Percentiles rank a stretch among this genome's conserved stretches.
phyloP scores from a whole-genome alignment of 345 rosid species.

The Moringa oleifera region DNA sequence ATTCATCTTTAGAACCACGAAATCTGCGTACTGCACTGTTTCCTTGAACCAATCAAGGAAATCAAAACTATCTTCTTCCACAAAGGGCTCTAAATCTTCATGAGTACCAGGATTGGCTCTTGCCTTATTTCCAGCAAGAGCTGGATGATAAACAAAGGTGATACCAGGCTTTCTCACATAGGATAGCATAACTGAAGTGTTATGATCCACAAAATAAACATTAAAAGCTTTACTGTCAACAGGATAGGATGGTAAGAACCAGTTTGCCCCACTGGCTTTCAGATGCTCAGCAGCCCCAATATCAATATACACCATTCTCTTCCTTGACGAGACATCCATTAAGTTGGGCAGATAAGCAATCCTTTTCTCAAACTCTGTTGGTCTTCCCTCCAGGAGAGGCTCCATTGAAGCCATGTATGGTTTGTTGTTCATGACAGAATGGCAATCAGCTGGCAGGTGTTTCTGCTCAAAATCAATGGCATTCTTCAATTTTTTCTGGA shows the following conservation, averaged over 20 bases:
- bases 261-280: constrained; percentile 31
- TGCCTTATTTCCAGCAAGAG: constrained; percentile 36
- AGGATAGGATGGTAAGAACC: constrained; percentile 67
- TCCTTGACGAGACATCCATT: constrained; percentile 33
- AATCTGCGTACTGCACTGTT: constrained; percentile 56
- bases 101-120: constrained; percentile 2
- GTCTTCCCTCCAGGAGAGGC: constrained; percentile 44
- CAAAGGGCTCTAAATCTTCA: constrained; percentile 44
- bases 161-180: constrained; percentile 57
- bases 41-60: constrained; percentile 67
- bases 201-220: constrained; percentile 69
- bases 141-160: constrained; percentile 75
- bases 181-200: constrained; percentile 60
- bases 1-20: constrained; percentile 69
- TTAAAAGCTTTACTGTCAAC: constrained; percentile 47
- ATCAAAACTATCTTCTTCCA: constrained; percentile 52
- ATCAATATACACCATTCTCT: constrained; percentile 50
- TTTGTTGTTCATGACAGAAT: constrained; percentile 29
- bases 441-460: constrained; percentile 53
- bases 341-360: constrained; percentile 55
- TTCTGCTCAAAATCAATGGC: constrained; percentile 30
- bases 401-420: constrained; percentile 46
- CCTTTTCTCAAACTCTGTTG: constrained; percentile 26
- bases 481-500: constrained; percentile 40
- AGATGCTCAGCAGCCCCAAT: constrained; percentile 61